These are phyloP conservation scores for Odonthalia washingtoniensis DNA, from an alignment of 31 red algal genomes.

Conservation along the genomic window DNA sequence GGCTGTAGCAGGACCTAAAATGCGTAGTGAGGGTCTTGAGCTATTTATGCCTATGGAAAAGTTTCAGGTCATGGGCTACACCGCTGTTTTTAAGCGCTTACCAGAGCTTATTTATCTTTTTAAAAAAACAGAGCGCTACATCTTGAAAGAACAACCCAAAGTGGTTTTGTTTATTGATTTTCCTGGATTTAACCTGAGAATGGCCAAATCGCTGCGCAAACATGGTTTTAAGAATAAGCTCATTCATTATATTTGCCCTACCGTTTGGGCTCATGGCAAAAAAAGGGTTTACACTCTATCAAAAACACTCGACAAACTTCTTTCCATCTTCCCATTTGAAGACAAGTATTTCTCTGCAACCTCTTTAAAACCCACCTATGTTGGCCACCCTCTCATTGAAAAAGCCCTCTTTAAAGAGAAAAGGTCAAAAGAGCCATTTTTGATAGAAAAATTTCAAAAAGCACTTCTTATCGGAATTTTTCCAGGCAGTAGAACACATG, in stretches of 20 bases:
- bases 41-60: no score
- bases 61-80: no score
- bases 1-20: no score
- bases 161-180: constrained; percentile 12
- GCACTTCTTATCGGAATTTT: constrained; percentile 1
- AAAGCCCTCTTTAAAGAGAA: background rate
- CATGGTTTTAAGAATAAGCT: constrained; percentile 4
- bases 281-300: background rate
- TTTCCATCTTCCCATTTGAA: constrained; percentile 11
- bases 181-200: constrained; percentile 9
- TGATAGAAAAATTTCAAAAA: background rate
- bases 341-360: background rate
- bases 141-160: constrained; percentile 4
- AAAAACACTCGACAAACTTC: constrained; percentile 1
- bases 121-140: background rate
- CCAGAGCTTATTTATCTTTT: background rate
- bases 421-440: background rate
- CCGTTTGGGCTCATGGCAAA: background rate
- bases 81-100: no score
- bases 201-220: constrained; percentile 11
- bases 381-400: constrained; percentile 2
- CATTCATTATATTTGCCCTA: constrained; percentile 14
- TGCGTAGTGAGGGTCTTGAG: no score
- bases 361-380: background rate
- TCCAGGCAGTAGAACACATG: constrained; percentile 10